phyloP scores from a whole-genome alignment of 2,329 filamentous ascomycete species.

The Plectosphaerella cucumerina region DNA sequence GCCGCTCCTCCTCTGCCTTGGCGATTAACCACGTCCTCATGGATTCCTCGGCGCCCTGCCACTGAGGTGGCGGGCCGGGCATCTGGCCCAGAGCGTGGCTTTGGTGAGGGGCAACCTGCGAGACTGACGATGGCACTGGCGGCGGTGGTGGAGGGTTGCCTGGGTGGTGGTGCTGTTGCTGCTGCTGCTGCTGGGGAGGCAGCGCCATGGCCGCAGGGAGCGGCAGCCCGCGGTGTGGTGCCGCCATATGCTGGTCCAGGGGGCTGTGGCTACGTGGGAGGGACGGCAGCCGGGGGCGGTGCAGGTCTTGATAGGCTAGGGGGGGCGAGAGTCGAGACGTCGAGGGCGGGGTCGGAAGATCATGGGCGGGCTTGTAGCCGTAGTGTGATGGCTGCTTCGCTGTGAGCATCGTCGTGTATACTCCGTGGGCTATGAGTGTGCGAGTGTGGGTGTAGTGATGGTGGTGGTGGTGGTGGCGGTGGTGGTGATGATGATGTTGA shows the following conservation, averaged over 20 bases:
- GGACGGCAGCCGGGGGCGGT: conserved; percentile 33
- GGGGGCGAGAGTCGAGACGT: conserved; percentile 52
- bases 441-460: background rate
- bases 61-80: conserved; percentile 61
- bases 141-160: conserved; percentile 9
- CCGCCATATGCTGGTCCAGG: conserved; percentile 58
- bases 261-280: conserved; percentile 42
- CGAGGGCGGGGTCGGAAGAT: conserved; percentile 55
- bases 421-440: conserved; percentile 4
- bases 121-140: conserved; percentile 14
- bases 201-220: conserved; percentile 63
- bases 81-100: conserved; percentile 46
- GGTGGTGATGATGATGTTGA: background rate
- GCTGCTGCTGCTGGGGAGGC: conserved; percentile 37
- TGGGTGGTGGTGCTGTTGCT: conserved; percentile 8
- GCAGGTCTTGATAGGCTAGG: conserved; percentile 43
- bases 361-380: conserved; percentile 59
- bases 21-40: conserved; percentile 69
- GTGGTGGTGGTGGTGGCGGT: background rate
- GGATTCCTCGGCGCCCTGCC: conserved; percentile 64
- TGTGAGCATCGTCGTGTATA: conserved; percentile 53
- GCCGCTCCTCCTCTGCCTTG: conserved; percentile 69
- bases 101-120: conserved; percentile 12
- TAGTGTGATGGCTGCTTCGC: conserved; percentile 54
- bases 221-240: conserved; percentile 65